Evolutionary conservation across 768 basidiomycete genomes (phyloP).

Genomic region (Chalciporus pseudorubinellus): DNA sequence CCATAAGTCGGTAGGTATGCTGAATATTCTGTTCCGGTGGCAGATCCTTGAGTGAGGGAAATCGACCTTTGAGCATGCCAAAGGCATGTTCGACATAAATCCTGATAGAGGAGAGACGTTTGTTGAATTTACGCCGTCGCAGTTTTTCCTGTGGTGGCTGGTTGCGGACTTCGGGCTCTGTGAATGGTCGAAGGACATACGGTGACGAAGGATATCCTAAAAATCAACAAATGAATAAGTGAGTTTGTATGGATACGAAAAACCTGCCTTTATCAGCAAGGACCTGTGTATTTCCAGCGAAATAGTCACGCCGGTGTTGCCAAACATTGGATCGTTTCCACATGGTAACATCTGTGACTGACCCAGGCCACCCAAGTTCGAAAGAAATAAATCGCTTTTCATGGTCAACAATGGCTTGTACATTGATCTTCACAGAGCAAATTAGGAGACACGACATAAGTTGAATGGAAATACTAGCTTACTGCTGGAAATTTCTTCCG

Average conservation of each 20-base stretch:
- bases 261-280: slow-evolving; percentile 15
- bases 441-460: neutral
- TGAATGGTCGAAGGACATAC: slow-evolving; percentile 24
- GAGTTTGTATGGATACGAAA: neutral
- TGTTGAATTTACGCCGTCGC: slow-evolving; percentile 19
- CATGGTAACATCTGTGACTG: slow-evolving; percentile 15
- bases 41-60: slow-evolving; percentile 18
- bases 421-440: slow-evolving; percentile 4
- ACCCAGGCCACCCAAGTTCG: slow-evolving; percentile 24
- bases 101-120: slow-evolving; percentile 14
- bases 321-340: slow-evolving; percentile 19
- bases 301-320: slow-evolving; percentile 6
- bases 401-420: slow-evolving; percentile 24
- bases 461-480: neutral
- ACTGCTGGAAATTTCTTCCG: slow-evolving; percentile 22
- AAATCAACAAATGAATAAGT: neutral
- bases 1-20: slow-evolving; percentile 18
- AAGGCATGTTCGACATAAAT: slow-evolving; percentile 32
- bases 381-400: slow-evolving; percentile 9
- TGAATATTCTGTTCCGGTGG: slow-evolving; percentile 14
- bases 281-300: slow-evolving; percentile 9
- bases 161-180: slow-evolving; percentile 17
- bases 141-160: neutral
- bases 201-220: slow-evolving; percentile 26
- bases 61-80: slow-evolving; percentile 30